Conservation (phyloP, 2,329 filamentous ascomycete species). For the Blastomyces parvus region DNA sequence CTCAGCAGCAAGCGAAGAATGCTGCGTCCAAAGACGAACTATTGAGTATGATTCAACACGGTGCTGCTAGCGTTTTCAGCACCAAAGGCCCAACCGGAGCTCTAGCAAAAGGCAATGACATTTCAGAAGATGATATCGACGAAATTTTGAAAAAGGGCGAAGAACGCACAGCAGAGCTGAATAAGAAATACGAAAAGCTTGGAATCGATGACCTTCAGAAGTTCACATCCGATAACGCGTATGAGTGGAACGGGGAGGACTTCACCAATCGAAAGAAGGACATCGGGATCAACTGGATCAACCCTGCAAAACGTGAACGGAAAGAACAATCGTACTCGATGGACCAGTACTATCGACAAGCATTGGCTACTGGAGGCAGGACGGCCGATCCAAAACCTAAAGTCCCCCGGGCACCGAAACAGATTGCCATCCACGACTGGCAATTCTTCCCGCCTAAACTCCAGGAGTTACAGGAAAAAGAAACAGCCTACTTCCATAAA, state of each 20-base stretch:
- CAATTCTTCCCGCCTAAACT: conserved; percentile 88
- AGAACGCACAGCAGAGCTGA: conserved; percentile 78
- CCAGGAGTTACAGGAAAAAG: conserved; percentile 83
- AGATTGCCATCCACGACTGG: conserved; percentile 86
- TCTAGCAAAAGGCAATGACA: conserved; percentile 50
- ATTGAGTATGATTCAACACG: conserved; percentile 96
- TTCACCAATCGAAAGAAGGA: conserved; percentile 89
- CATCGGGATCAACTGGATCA: conserved; percentile 92
- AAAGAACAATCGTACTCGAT: conserved; percentile 98
- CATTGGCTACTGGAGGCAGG: conserved; percentile 69
- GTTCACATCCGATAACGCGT: conserved; percentile 93
- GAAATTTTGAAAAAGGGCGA: conserved; percentile 78
- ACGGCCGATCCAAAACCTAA: conserved; percentile 84
- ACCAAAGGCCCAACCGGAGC: conserved; percentile 56
- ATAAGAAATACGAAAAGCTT: conserved; percentile 89
- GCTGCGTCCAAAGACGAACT: conserved; percentile 94
- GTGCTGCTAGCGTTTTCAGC: conserved; percentile 88
- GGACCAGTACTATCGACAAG: conserved; percentile 95
- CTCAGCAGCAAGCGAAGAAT: conserved; percentile 81
- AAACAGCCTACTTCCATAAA: conserved; percentile 92
- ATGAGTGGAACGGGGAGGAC: conserved; percentile 97
- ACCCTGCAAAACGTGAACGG: conserved; percentile 93
- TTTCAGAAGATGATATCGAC: conserved; percentile 87
- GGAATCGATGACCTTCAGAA: conserved; percentile 96
- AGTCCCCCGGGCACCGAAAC: conserved; percentile 89